Conservation (phyloP, 2,329 filamentous ascomycete species). For the Periconia macrospinosa region DNA sequence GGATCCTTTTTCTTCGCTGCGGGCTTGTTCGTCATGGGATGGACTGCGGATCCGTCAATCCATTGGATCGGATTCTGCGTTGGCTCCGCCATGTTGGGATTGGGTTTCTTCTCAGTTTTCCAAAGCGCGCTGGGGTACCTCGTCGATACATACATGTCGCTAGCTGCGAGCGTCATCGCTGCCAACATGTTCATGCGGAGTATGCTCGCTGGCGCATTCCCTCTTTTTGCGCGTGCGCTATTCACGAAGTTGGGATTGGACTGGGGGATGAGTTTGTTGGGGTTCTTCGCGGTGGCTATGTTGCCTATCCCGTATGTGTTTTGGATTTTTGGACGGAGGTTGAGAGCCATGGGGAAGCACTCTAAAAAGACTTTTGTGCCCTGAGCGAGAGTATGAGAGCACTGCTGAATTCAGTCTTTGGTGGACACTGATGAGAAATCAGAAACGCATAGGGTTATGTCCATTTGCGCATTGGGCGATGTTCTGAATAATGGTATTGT, state of each 20-base stretch:
- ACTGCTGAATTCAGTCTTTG: too few relatives aligned
- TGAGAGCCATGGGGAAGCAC: constrained; percentile 63
- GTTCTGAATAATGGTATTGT: too few relatives aligned
- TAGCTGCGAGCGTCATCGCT: constrained; percentile 45
- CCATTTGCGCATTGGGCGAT: too few relatives aligned
- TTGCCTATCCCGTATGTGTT: constrained; percentile 19
- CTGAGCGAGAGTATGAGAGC: neutral
- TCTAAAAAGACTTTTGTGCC: constrained; percentile 39
- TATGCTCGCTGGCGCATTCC: constrained; percentile 49
- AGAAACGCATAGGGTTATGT: too few relatives aligned
- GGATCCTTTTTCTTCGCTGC: constrained; percentile 58
- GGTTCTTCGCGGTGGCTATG: constrained; percentile 19
- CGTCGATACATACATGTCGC: constrained; percentile 59
- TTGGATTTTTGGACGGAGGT: constrained; percentile 14
- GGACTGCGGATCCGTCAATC: constrained; percentile 52
- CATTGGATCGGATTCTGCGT: constrained; percentile 58
- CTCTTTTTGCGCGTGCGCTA: constrained; percentile 38
- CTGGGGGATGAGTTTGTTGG: constrained; percentile 24
- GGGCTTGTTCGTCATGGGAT: constrained; percentile 62
- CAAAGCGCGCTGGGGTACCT: constrained; percentile 77
- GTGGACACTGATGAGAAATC: too few relatives aligned
- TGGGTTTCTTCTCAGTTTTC: constrained; percentile 79
- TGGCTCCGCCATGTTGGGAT: constrained; percentile 62
- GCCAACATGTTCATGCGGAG: constrained; percentile 52
- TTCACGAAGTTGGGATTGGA: constrained; percentile 18